Conservation (phyloP, 1,284 basidiomycete species). For the Sphaerobolus stellatus region DNA sequence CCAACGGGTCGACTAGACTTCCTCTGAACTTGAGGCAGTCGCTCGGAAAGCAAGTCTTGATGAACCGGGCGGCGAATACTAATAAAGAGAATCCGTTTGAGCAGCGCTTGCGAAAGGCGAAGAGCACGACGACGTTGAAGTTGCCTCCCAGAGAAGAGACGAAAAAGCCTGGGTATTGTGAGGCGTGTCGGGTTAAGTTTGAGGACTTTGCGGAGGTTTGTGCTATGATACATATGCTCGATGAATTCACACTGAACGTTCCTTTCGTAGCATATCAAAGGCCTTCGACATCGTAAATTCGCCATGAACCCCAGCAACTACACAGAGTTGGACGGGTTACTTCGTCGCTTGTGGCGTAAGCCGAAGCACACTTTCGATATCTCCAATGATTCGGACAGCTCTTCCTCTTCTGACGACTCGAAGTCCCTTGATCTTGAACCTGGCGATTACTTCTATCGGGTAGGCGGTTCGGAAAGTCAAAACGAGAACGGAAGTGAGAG, state of each 20-base stretch:
- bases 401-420: too few species aligned
- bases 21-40: conserved; percentile 55
- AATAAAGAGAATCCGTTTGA: conserved; percentile 25
- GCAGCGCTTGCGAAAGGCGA: conserved; percentile 60
- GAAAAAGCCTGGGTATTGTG: conserved; percentile 95
- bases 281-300: conserved; percentile 83
- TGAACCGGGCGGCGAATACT: conserved; percentile 46
- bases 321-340: conserved; percentile 75
- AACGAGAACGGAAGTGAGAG: neutral
- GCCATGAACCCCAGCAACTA: conserved; percentile 84
- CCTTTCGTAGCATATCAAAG: conserved; percentile 67
- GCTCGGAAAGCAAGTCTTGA: conserved; percentile 62
- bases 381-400: neutral
- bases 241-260: conserved; percentile 4
- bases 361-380: neutral
- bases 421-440: too few species aligned
- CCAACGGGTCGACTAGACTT: conserved; percentile 37
- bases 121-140: conserved; percentile 74
- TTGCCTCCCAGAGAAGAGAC: conserved; percentile 78
- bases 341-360: conserved; percentile 71
- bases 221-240: conserved; percentile 16
- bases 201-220: conserved; percentile 83
- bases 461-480: neutral
- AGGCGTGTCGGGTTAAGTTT: conserved; percentile 92
- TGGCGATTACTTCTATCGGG: conserved; percentile 11